A percentile compares a stretch with the other conserved stretches of the same genome.
Conservation (phyloP, 306 rosid genomes). For the Prunus davidiana region DNA sequence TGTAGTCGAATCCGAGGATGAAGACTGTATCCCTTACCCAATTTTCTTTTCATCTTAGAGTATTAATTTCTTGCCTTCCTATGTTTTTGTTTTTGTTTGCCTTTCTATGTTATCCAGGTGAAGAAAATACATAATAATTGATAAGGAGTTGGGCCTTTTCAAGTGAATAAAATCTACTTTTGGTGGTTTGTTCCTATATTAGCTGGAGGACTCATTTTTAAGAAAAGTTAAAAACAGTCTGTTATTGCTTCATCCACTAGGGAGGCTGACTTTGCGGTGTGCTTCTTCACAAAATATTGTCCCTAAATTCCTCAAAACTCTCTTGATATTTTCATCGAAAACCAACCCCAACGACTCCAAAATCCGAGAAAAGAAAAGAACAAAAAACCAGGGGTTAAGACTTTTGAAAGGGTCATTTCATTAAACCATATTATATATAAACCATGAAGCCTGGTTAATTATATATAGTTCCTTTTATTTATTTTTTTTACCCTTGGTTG, state of each 20-base stretch:
- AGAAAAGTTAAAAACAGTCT: background rate
- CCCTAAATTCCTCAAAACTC: background rate
- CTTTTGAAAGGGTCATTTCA: background rate
- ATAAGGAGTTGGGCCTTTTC: background rate
- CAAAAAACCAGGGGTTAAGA: background rate
- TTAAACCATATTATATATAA: background rate
- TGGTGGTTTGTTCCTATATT: background rate
- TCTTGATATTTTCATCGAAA: background rate
- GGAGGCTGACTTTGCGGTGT: background rate
- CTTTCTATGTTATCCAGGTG: background rate
- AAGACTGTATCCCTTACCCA: too few relatives aligned
- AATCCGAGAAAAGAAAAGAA: background rate
- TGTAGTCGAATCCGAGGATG: background rate
- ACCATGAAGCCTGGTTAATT: background rate
- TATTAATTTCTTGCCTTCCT: background rate
- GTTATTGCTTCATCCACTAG: background rate
- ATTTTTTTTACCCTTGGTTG: too few relatives aligned
- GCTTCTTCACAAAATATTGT: background rate
- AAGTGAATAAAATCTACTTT: background rate
- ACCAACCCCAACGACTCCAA: conserved; percentile 4
- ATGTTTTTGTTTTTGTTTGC: background rate
- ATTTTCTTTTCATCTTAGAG: background rate
- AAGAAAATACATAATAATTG: background rate
- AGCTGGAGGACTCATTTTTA: background rate
- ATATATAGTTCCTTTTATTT: background rate